These are phyloP conservation scores for Calycina herbarum DNA, from an alignment of 2,329 filamentous ascomycete species.

Conservation along the genomic window DNA sequence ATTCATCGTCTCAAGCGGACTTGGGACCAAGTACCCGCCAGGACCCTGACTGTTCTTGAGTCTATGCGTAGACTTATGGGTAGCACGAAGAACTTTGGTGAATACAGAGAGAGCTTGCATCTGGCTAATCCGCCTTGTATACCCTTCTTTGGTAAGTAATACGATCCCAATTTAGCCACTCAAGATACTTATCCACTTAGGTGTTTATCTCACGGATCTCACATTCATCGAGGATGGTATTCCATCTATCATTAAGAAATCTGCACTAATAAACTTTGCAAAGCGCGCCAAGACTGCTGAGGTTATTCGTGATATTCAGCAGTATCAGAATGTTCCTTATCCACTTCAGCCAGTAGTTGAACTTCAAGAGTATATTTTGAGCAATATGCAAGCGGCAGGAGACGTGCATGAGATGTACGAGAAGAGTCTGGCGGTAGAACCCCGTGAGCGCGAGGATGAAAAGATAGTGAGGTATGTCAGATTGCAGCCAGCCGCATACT, in stretches of 20 bases:
- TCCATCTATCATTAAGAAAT: conserved; percentile 92
- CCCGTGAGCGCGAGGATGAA: conserved; percentile 94
- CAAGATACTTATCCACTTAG: conserved; percentile 45
- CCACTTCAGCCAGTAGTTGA: conserved; percentile 85
- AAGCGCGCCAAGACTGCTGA: conserved; percentile 98
- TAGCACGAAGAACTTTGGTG: conserved; percentile 96
- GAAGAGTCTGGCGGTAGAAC: conserved; percentile 89
- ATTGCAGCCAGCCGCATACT: conserved; percentile 23
- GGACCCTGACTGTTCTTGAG: conserved; percentile 78
- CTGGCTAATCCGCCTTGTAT: conserved; percentile 95
- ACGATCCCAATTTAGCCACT: conserved; percentile 8
- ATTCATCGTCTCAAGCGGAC: conserved; percentile 92
- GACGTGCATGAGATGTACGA: conserved; percentile 99
- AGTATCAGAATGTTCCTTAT: conserved; percentile 98
- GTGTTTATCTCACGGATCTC: conserved; percentile 93
- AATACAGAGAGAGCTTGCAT: conserved; percentile 92
- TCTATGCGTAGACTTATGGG: conserved; percentile 94
- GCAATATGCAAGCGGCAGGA: conserved; percentile 91
- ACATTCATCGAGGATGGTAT: conserved; percentile 99
- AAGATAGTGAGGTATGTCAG: conserved; percentile 83
- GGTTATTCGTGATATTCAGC: conserved; percentile 97
- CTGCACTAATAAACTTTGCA: conserved; percentile 96
- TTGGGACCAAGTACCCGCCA: conserved; percentile 89
- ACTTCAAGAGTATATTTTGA: conserved; percentile 93
- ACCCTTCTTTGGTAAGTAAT: conserved; percentile 83